Base-by-base conservation (phyloP, 371 early-diverging fungal genomes). In the Encephalitozoon intestinalis region DNA sequence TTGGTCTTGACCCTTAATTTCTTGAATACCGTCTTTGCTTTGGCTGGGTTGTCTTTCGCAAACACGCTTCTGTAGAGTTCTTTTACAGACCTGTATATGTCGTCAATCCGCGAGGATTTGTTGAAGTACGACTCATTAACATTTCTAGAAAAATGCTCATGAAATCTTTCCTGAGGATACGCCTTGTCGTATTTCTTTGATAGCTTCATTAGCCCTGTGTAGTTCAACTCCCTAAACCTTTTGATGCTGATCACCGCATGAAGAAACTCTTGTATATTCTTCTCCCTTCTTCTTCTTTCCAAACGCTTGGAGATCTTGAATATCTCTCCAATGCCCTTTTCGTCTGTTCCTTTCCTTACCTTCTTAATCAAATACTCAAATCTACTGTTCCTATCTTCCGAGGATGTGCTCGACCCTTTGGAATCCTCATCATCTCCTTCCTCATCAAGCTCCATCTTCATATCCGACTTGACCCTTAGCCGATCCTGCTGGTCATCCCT, bases 151-250 rank as follows among this genome's bases (percentile, higher is more conserved):
- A 46, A 68, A 26, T 70, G 9, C 7, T 51, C 71, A 12, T 34
- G 46, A 44, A 68, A 74, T 52, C 40, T 23, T 1, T 66, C 76
- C 21, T 65, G 46, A 44, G 44, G 51, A 25, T 63, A 73, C 28
- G 54, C 53, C 30, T 73, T 79, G 11, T 75, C 73, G 58, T 81
- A 79, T 66, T 80, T 81, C 65, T 79, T 79, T 1, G 77, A 53
- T 44, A 84, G 69, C 39, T 78, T 82, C 37, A 63, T 51, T 30
- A 84, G 73, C 31, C 79, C 85, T 18, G 76, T 67, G 11, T 72
- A 63, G 58, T 84, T 84, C 67, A 84, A 53, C 15, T 80, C 78
- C 65, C 70, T 79, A 63, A 78, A 84, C 41, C 73, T 75, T 25
- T 67, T 68, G 15, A 84, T 75, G 63, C 76, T 78, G n/a, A 72